Conservation (phyloP, 768 basidiomycete genomes). For the Boletus subparvulus region DNA sequence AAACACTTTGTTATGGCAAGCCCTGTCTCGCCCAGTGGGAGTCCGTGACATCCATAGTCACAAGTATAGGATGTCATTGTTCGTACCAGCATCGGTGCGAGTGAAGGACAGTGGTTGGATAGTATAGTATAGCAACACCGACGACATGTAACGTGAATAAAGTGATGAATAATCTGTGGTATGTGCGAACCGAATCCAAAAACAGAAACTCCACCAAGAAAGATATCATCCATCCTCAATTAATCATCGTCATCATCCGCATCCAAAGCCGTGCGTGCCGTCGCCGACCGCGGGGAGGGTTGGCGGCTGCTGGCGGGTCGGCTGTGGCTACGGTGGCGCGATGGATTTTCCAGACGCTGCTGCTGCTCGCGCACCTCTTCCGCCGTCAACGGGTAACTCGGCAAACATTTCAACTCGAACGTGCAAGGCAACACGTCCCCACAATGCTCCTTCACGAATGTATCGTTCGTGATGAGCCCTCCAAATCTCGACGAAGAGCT, state of each 20-base stretch:
- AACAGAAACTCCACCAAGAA: neutral
- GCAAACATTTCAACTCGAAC: slow-evolving; percentile 55
- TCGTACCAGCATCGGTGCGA: neutral
- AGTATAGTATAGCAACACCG: neutral
- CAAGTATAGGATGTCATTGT: neutral
- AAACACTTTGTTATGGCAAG: too few species aligned
- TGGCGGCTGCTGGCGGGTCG: slow-evolving; percentile 15
- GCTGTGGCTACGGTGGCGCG: slow-evolving; percentile 23
- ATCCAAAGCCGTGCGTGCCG: slow-evolving; percentile 2
- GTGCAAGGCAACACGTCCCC: slow-evolving; percentile 55
- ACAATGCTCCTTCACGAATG: slow-evolving; percentile 42
- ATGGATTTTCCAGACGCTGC: slow-evolving; percentile 29
- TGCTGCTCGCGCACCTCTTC: slow-evolving; percentile 52
- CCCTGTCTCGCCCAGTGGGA: too few species aligned
- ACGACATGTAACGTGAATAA: slow-evolving; percentile 17
- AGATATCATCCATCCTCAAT: neutral
- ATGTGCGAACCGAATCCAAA: slow-evolving; percentile 4
- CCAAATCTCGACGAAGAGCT: slow-evolving; percentile 59
- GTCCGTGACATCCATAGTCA: neutral
- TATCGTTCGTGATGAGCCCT: slow-evolving; percentile 51
- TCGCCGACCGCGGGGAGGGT: slow-evolving; percentile 19
- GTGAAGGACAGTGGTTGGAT: neutral
- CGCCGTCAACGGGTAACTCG: slow-evolving; percentile 46
- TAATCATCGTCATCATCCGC: slow-evolving; percentile 14
- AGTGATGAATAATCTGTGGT: slow-evolving; percentile 28